Conservation (phyloP, 2,329 filamentous ascomycete species). For the Botrytis elliptica region DNA sequence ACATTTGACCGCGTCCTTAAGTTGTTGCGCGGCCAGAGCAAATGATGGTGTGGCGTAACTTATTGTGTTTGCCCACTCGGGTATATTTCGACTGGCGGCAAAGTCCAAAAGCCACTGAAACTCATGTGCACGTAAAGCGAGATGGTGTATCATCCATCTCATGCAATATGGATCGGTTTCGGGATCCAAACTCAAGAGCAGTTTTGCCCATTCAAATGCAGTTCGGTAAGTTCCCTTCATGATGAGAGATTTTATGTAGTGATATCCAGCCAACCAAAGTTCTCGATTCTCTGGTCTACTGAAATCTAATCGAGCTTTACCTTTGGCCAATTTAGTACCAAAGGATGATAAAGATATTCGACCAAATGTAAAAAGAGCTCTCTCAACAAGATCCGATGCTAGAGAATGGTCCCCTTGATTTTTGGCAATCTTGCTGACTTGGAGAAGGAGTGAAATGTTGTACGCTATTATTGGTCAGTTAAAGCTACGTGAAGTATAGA, state of each 20-base stretch:
- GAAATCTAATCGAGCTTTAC: conserved; percentile 80
- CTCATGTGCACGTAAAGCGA: conserved; percentile 79
- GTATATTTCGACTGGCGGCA: conserved; percentile 50
- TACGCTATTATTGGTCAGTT: conserved; percentile 56
- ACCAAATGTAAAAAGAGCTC: conserved; percentile 92
- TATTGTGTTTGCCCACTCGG: conserved; percentile 45
- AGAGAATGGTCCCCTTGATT: conserved; percentile 86
- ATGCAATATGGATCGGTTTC: conserved; percentile 79
- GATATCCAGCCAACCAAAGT: conserved; percentile 85
- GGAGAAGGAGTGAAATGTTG: conserved; percentile 89
- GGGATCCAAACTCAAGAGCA: conserved; percentile 73
- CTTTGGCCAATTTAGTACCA: conserved; percentile 69
- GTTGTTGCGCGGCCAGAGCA: conserved; percentile 71
- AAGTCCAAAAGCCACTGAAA: conserved; percentile 74
- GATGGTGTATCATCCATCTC: conserved; percentile 75
- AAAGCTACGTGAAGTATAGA: neutral
- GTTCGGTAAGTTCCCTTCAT: conserved; percentile 94
- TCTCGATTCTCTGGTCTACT: conserved; percentile 82
- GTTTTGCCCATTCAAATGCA: conserved; percentile 88
- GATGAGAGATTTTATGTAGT: conserved; percentile 81
- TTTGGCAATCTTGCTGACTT: conserved; percentile 88
- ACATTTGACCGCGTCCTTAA: conserved; percentile 64
- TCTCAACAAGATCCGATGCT: conserved; percentile 82
- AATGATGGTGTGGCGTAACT: conserved; percentile 74
- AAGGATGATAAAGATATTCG: conserved; percentile 83